Evolutionary conservation across 1,284 basidiomycete species (phyloP), one percentile per base, ranked within the genome.

Genomic region (Sanghuangporus weigelae): DNA sequence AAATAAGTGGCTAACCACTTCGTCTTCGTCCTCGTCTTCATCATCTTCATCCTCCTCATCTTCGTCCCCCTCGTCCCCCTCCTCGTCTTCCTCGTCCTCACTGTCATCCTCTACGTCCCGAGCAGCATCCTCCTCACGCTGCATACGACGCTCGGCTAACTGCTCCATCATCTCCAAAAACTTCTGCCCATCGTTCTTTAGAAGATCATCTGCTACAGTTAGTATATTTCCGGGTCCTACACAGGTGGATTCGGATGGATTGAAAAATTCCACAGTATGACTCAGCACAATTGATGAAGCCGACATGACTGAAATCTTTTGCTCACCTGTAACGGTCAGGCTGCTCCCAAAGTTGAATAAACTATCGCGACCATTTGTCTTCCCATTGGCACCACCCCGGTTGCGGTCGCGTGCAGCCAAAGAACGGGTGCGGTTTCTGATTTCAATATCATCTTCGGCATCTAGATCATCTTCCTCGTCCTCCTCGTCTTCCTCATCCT

Each of bases 141-240:
- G 89, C 83, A 96, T 93, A 50, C 95, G 86, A 64, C 94, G 87
- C 73, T 98, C 95, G 0, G 96, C 96, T 40, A 99, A 85, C 76
- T 97, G 95, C 76, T 99, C 96, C 96, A 99, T 99, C 96, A 99
- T 99, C 79, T 99, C 96, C 71, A 99, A 80, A 80, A 99, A 98
- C 79, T 98, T 98, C 71, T 95, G 93, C 2, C 95, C 96, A 72
- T 99, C 96, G 72, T 98, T 98, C 81, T 97, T 97, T 70, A 98
- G 83, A 59, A 99, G 85, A 79, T 99, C 96, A 73, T 99, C 96
- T 57, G 96, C 96, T 58, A 99, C 96, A n/a, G 97, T 98, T 63
- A 99, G 82, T 72, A 99, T 98, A 73, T 96, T 89, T 68, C 93
- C 94, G 73, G 87, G 84, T 64, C 82, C 83, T 84, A 66, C 71